A percentile compares a stretch with the other conserved stretches of the same genome.
Conservation (phyloP, 2,329 filamentous ascomycete species). For the Paecilomyces sp. region DNA sequence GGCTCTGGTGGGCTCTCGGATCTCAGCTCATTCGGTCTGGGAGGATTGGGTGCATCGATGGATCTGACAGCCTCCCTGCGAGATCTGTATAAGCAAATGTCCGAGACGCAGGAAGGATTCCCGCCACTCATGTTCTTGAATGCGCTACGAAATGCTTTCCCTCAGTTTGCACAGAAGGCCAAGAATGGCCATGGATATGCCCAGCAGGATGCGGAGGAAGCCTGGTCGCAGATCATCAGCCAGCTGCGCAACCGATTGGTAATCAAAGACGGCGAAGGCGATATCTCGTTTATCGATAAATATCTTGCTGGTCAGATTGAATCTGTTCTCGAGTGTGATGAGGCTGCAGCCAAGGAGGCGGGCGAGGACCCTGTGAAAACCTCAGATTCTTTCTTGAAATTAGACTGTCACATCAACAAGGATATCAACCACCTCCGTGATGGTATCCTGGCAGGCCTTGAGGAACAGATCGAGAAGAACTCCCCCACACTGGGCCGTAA, state of each 20-base stretch:
- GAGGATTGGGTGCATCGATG: slow-evolving; percentile 51
- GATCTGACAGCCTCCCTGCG: slow-evolving; percentile 73
- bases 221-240: slow-evolving; percentile 90
- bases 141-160: slow-evolving; percentile 70
- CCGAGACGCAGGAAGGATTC: slow-evolving; percentile 79
- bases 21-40: slow-evolving; percentile 49
- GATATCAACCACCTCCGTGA: slow-evolving; percentile 86
- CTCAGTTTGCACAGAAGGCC: slow-evolving; percentile 86
- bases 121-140: slow-evolving; percentile 76
- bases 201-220: slow-evolving; percentile 98
- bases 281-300: slow-evolving; percentile 74
- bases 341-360: slow-evolving; percentile 64
- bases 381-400: slow-evolving; percentile 76
- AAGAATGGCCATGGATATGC: slow-evolving; percentile 78
- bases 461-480: slow-evolving; percentile 85
- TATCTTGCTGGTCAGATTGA: slow-evolving; percentile 82
- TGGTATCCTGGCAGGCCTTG: slow-evolving; percentile 72
- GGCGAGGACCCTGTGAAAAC: slow-evolving; percentile 63
- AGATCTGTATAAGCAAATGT: slow-evolving; percentile 83
- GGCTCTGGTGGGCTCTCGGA: slow-evolving; percentile 31
- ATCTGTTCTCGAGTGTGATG: slow-evolving; percentile 74
- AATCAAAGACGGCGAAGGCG: slow-evolving; percentile 46
- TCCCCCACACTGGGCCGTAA: slow-evolving; percentile 72
- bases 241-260: slow-evolving; percentile 74
- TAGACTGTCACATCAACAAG: slow-evolving; percentile 89